Evolutionary conservation across 2,329 filamentous ascomycete species (phyloP), one percentile per base, ranked within the genome.

Genomic region (Aphanocladium album): DNA sequence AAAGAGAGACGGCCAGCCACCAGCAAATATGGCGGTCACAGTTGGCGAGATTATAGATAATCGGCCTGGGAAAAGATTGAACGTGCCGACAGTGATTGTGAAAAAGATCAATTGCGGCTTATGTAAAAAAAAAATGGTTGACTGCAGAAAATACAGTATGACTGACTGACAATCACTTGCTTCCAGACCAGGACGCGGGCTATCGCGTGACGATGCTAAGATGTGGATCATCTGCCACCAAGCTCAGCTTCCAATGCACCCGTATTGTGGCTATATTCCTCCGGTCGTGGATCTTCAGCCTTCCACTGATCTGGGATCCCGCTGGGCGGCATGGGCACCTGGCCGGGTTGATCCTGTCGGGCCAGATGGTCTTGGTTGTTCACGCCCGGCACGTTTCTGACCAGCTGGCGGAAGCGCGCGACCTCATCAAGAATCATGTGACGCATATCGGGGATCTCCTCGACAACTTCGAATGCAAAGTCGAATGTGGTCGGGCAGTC

Each of bases 341-440:
- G 50, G 33, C 33, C 27, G 5, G 23, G 14, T 39, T 21, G 25
- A 53, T 53, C 33, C 25, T 53, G 33, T 77, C 76, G 27, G 68
- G 76, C 33, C 69, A 72, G 74, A 35, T 67, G 71, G 17, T 65
- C 68, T 21, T 68, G 70, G 51, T 66, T 69, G 12, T 65, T 70
- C 8, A 69, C 63, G 16, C 76, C 78, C 9, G 81, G 79, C 0
- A 75, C 79, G 27, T 78, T 83, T 54, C 82, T 79, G 16, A 85
- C 83, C 35, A 74, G 67, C 70, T 84, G 81, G 64, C 95, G 86
- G 86, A 99, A 99, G 65, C 87, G 83, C 71, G 86, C 82, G 53
- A 98, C 95, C 76, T 98, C 95, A 17, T 93, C 89, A 63, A 97
- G 80, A 66, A 99, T 98, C 91, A 97, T 96, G 76, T 88, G 88